Percentiles rank a stretch among this genome's conserved stretches.
Conservation (phyloP, 202 grass and related monocot species). For the Schoenoplectus triqueter region DNA sequence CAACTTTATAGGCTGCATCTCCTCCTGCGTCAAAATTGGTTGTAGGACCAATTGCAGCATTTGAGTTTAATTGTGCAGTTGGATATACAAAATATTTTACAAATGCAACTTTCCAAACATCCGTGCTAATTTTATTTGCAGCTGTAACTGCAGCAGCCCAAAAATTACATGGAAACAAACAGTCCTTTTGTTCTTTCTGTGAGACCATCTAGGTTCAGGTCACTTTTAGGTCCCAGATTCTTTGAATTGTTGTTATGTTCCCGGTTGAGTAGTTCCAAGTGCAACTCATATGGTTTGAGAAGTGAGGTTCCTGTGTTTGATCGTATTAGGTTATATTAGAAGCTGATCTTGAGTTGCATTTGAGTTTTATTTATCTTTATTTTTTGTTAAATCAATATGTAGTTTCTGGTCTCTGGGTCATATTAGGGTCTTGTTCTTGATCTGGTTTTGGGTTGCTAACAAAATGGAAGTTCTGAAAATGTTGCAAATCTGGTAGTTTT, state of each 20-base stretch:
- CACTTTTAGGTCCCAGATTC: constrained; percentile 7
- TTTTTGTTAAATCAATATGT: neutral
- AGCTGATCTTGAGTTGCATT: neutral
- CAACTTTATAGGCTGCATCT: too few species aligned
- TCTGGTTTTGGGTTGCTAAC: neutral
- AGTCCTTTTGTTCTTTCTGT: constrained; percentile 2
- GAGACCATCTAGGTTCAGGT: constrained; percentile 16
- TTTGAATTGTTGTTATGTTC: constrained; percentile 6
- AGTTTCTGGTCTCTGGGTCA: neutral
- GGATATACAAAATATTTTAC: too few species aligned
- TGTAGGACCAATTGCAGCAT: too few species aligned
- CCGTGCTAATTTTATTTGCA: too few species aligned
- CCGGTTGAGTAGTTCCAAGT: neutral
- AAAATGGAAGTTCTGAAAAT: neutral
- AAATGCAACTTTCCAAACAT: too few species aligned
- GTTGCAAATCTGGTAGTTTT: neutral
- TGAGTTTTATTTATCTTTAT: neutral
- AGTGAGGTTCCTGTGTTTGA: neutral
- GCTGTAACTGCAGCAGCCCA: too few species aligned
- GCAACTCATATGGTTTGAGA: too few species aligned
- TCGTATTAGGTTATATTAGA: neutral
- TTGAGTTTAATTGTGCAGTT: too few species aligned
- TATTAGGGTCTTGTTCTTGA: neutral
- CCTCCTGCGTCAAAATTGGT: too few species aligned
- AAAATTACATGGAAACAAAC: too few species aligned